Evolutionary conservation across 1,284 basidiomycete species (phyloP).

Genomic region (Trichosporon faecale): DNA sequence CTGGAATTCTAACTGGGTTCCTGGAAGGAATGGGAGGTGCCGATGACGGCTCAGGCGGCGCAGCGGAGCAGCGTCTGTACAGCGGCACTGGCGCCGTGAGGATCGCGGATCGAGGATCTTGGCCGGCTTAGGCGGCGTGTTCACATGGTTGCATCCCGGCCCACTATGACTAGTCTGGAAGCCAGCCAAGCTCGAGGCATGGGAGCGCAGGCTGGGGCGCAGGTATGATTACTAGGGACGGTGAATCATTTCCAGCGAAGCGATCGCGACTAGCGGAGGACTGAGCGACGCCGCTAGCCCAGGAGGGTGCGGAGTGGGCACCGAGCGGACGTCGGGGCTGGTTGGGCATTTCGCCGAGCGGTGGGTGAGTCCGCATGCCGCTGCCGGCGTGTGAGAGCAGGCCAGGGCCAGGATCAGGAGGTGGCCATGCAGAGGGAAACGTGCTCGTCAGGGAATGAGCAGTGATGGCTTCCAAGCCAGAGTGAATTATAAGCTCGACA

Average conservation of each 20-base stretch:
- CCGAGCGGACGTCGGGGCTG: neutral
- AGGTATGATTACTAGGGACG: neutral
- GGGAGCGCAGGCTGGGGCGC: neutral
- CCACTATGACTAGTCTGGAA: neutral
- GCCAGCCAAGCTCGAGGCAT: neutral
- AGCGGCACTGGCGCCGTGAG: neutral
- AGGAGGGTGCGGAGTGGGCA: neutral
- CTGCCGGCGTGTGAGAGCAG: neutral
- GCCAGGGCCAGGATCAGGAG: neutral
- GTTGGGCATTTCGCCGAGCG: neutral
- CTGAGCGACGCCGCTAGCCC: neutral
- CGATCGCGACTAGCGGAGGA: neutral
- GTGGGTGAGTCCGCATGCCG: neutral
- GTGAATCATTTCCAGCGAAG: neutral
- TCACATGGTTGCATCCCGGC: neutral
- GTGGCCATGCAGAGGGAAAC: neutral
- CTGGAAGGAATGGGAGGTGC: neutral
- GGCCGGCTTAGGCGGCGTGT: neutral
- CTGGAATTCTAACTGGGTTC: neutral
- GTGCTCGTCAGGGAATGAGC: neutral
- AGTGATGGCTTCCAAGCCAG: neutral
- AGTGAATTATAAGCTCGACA: neutral
- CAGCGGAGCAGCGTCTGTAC: neutral
- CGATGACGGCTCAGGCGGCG: neutral
- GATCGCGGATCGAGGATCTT: neutral